These are phyloP conservation scores for Hypsizygus marmoreus DNA, from an alignment of 768 basidiomycete species.

Conservation along the genomic window DNA sequence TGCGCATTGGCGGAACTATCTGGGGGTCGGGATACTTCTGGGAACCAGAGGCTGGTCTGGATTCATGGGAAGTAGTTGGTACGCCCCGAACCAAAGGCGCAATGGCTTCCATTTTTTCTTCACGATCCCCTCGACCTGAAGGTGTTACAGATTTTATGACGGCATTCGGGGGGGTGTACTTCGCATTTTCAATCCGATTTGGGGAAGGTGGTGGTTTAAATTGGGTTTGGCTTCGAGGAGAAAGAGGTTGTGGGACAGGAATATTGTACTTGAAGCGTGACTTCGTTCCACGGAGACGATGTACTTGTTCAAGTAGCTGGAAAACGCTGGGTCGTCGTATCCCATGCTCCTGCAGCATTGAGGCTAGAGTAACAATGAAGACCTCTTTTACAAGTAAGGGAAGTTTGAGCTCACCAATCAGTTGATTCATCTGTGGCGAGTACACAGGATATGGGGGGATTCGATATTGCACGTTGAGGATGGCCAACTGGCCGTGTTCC, in stretches of 20 bases:
- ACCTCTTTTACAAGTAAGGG: slow-evolving; percentile 3
- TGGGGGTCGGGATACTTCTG: slow-evolving; percentile 35
- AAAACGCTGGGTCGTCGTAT: slow-evolving; percentile 84
- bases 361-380: slow-evolving; percentile 47
- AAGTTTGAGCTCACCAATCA: slow-evolving; percentile 75
- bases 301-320: slow-evolving; percentile 81
- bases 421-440: slow-evolving; percentile 75
- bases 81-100: slow-evolving; percentile 78
- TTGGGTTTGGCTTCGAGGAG: slow-evolving; percentile 34
- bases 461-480: slow-evolving; percentile 94
- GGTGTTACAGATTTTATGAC: slow-evolving; percentile 25
- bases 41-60: slow-evolving; percentile 30
- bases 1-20: slow-evolving; percentile 13
- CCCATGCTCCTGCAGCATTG: slow-evolving; percentile 93
- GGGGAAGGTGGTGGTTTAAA: slow-evolving; percentile 26
- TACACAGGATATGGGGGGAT: slow-evolving; percentile 89
- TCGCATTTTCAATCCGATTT: slow-evolving; percentile 30
- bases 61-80: slow-evolving; percentile 41
- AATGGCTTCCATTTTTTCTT: slow-evolving; percentile 78
- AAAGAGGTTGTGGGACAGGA: slow-evolving; percentile 49
- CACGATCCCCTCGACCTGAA: slow-evolving; percentile 62
- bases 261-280: slow-evolving; percentile 74
- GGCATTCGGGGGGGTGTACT: slow-evolving; percentile 25
- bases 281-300: slow-evolving; percentile 84
- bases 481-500: slow-evolving; percentile 94